Percentiles rank a stretch among this genome's conserved stretches.
phyloP scores from a whole-genome alignment of 768 basidiomycete species.

The Podaxis rugospora region DNA sequence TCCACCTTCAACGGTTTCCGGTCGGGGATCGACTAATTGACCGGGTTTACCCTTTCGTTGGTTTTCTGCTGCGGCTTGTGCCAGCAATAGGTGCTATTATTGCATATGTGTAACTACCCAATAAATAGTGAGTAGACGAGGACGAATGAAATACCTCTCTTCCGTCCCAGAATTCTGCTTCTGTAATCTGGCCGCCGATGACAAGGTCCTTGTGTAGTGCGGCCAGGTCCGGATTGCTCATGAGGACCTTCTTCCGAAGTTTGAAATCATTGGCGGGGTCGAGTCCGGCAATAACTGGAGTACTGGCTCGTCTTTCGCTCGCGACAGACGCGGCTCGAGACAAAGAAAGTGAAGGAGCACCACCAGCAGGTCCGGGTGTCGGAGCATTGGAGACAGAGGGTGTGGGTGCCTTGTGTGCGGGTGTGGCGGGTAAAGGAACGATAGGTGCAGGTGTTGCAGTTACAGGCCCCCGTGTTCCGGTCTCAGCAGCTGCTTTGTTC shows the following conservation, averaged over 20 bases:
- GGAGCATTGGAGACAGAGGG: constrained; percentile 24
- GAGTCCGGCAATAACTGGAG: constrained; percentile 48
- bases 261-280: constrained; percentile 67
- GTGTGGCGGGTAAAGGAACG: constrained; percentile 22
- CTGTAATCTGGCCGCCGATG: constrained; percentile 76
- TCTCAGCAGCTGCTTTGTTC: constrained; percentile 50
- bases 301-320: constrained; percentile 44
- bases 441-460: constrained; percentile 17
- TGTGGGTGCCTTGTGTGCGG: constrained; percentile 14
- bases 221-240: constrained; percentile 74
- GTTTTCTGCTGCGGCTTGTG: constrained; percentile 67
- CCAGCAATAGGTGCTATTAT: constrained; percentile 66
- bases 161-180: constrained; percentile 97
- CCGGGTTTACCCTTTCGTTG: constrained; percentile 82
- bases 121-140: constrained; percentile 8
- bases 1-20: constrained; percentile 77
- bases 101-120: constrained; percentile 14
- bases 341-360: constrained; percentile 39
- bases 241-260: constrained; percentile 73
- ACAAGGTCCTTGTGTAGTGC: constrained; percentile 87
- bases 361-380: constrained; percentile 16
- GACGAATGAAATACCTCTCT: constrained; percentile 60
- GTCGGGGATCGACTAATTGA: constrained; percentile 84
- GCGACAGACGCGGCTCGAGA: constrained; percentile 64
- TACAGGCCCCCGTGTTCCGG: constrained; percentile 4